phyloP scores from a whole-genome alignment of 352 stramenopile genomes.

The Phytophthora pseudosyringae region DNA sequence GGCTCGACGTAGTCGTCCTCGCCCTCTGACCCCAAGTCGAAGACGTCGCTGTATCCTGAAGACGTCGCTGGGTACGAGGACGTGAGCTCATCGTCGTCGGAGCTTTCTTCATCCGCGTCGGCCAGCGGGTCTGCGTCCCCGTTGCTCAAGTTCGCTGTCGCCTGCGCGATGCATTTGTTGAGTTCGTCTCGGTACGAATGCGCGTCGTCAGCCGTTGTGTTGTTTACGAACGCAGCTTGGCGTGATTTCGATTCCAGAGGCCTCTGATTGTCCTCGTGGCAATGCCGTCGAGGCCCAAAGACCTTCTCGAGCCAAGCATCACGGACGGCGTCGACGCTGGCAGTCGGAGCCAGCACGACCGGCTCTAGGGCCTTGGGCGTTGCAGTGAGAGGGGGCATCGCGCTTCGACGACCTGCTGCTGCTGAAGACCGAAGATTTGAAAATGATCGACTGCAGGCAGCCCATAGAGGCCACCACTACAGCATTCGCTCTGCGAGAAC shows the following conservation, averaged over 20 bases:
- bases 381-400: slow-evolving; percentile 22
- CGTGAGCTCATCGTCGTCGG: neutral
- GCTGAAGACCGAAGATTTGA: slow-evolving; percentile 24
- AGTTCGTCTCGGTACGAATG: slow-evolving; percentile 23
- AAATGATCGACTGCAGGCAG: slow-evolving; percentile 6
- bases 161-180: slow-evolving; percentile 22
- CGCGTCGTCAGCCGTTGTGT: neutral
- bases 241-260: neutral
- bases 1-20: slow-evolving; percentile 23
- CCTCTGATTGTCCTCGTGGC: neutral
- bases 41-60: neutral
- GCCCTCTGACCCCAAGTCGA: neutral
- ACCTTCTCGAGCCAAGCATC: slow-evolving; percentile 30
- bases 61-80: neutral
- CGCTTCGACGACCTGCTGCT: neutral
- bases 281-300: slow-evolving; percentile 2
- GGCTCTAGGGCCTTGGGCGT: slow-evolving; percentile 17
- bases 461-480: slow-evolving; percentile 18
- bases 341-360: slow-evolving; percentile 5
- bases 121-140: slow-evolving; percentile 5
- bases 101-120: slow-evolving; percentile 18
- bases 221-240: neutral
- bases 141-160: slow-evolving; percentile 19
- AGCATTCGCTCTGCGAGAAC: slow-evolving; percentile 3
- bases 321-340: neutral